Evolutionary conservation across 169 alveolate species (phyloP).

Genomic region (Plasmodium fragile): DNA sequence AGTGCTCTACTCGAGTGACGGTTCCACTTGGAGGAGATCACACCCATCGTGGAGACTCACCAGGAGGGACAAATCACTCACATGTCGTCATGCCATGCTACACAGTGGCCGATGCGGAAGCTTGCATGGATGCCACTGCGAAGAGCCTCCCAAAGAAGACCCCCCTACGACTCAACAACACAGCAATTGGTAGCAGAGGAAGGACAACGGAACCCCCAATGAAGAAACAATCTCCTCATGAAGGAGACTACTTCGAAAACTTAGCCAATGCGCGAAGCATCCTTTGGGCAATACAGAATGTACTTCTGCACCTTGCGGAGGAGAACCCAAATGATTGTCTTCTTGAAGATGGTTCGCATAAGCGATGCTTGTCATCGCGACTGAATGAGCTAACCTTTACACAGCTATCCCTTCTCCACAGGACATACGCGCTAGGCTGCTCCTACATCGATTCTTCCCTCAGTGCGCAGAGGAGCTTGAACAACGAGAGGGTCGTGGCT

Average conservation of each 20-base stretch:
- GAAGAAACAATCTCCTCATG: not conserved
- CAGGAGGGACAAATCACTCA: not conserved
- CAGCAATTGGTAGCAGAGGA: not conserved
- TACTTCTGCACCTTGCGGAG: not conserved
- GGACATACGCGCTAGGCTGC: conserved; percentile 5
- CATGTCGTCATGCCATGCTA: not conserved
- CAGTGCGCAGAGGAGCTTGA: conserved; percentile 12
- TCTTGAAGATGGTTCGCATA: not conserved
- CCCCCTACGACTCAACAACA: not conserved
- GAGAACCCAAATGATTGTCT: not conserved
- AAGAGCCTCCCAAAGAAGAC: not conserved
- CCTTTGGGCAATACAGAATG: not conserved
- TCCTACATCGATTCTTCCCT: conserved; percentile 17
- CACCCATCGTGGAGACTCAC: not conserved
- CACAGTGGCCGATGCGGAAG: not conserved
- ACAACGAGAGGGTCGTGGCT: conserved; percentile 14
- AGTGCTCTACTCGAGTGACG: not conserved
- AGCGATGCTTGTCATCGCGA: not conserved
- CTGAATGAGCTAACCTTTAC: not conserved
- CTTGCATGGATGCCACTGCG: not conserved
- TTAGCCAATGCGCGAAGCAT: not conserved
- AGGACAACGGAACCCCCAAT: not conserved
- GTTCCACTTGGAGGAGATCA: not conserved
- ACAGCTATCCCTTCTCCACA: not conserved
- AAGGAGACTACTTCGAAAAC: not conserved